Evolutionary conservation across 108 stramenopile genomes (phyloP), one percentile per base, ranked within the genome.

Genomic region (Nannochloropsis salina): DNA sequence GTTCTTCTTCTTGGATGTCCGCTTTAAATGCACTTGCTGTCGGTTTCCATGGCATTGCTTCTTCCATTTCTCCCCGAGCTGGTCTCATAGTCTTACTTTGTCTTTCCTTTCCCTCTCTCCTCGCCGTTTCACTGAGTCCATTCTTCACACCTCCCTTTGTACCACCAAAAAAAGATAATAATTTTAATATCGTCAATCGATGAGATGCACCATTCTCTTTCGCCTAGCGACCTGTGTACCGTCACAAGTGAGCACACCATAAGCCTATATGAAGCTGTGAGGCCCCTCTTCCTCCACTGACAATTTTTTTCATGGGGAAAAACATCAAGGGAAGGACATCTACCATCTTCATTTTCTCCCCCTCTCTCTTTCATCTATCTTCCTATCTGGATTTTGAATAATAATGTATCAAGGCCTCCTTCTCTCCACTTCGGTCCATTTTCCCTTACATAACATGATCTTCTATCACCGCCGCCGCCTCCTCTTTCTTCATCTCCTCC

Each of bases 401-500:
- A 74, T 74, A 74, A 74, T 74, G 8, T n/a, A 74, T 74, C 15
- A 8, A 74, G n/a, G 61, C 2, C 61, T 74, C 61, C 61, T 2
- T 74, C 61, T n/a, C 61, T 74, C 61, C 61, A 51, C 47, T 15
- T 15, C 15, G 12, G 12, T 51, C 2, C 1, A 15, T 6, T 74
- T n/a, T n/a, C n/a, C n/a, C 3, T 74, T 74, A 74, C 61, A 74
- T 74, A 74, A 74, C 61, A 8, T 74, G 61, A 15, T 74, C 61
- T n/a, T 74, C 61, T n/a, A 74, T n/a, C 61, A 74, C 61, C 61
- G 61, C 61, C 61, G 61, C 61, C 61, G 61, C 61, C 61, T 74
- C 61, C 61, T 74, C 61, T n/a, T n/a, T 74, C 61, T 74, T 74
- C 61, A 74, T 74, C 61, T 74, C 61, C 61, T 74, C 61, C 61